phyloP scores from a whole-genome alignment of 768 basidiomycete genomes.

The Amanita pallidorosea region DNA sequence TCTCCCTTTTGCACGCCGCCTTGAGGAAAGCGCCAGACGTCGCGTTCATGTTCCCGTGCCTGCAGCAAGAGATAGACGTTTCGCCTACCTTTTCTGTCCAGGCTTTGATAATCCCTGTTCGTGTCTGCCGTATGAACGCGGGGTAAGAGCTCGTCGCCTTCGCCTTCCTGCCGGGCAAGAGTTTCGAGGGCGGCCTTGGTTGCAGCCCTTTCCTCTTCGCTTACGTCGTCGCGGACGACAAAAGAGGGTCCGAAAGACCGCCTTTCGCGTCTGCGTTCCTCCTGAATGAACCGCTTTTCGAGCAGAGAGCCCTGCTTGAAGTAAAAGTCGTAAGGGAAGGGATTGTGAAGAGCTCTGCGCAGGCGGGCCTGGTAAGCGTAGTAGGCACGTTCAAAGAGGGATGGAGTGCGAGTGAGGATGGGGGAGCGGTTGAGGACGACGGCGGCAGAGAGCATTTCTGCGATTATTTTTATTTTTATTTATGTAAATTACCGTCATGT shows the following conservation, averaged over 20 bases:
- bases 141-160: constrained; percentile 51
- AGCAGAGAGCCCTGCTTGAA: constrained; percentile 87
- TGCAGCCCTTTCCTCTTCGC: constrained; percentile 34
- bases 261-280: constrained; percentile 64
- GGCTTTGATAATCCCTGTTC: constrained; percentile 50
- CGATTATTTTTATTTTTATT: not conserved
- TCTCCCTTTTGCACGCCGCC: constrained; percentile 53
- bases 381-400: constrained; percentile 69
- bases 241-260: constrained; percentile 64
- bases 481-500: constrained; percentile 30
- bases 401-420: constrained; percentile 59
- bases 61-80: constrained; percentile 84
- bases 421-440: constrained; percentile 73
- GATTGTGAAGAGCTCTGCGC: constrained; percentile 77
- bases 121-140: constrained; percentile 52
- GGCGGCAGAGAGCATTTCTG: constrained; percentile 28
- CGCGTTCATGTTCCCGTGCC: constrained; percentile 32
- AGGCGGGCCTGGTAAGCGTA: constrained; percentile 78
- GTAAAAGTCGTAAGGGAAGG: constrained; percentile 84
- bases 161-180: constrained; percentile 45
- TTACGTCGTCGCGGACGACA: constrained; percentile 33
- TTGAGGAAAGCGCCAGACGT: constrained; percentile 77
- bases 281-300: constrained; percentile 67
- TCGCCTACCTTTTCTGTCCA: constrained; percentile 75
- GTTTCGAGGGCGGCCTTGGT: constrained; percentile 49